Percentiles rank a stretch among this genome's conserved stretches.
phyloP scores from a whole-genome alignment of 2,329 filamentous ascomycete genomes.

The Colletotrichum graminicola region DNA sequence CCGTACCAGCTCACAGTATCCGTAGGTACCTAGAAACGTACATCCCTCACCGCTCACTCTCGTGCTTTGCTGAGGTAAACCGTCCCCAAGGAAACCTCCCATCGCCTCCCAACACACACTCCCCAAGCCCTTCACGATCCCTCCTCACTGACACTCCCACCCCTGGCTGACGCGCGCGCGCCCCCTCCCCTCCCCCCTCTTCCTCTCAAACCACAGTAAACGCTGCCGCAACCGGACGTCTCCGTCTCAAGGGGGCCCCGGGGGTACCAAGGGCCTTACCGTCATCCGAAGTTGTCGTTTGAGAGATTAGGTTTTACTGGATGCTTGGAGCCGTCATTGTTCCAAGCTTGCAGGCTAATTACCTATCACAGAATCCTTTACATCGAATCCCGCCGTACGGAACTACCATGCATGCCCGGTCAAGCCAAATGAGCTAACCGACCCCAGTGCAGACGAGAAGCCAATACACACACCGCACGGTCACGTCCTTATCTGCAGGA shows the following conservation, averaged over 20 bases:
- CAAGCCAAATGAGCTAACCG: slow-evolving; percentile 11
- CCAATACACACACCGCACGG: slow-evolving; percentile 6
- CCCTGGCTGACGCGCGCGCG: background rate
- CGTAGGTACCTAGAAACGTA: no score
- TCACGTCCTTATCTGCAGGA: slow-evolving; percentile 6
- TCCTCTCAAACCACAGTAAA: slow-evolving; percentile 29
- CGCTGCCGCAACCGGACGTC: slow-evolving; percentile 4
- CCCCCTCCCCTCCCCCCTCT: background rate
- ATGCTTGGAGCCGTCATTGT: slow-evolving; percentile 32
- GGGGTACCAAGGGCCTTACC: background rate
- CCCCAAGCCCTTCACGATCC: background rate
- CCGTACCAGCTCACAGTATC: no score
- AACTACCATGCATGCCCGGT: slow-evolving; percentile 7
- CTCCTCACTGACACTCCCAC: background rate
- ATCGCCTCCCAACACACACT: background rate
- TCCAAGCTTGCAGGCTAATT: background rate
- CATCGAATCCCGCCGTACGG: background rate
- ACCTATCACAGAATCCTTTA: background rate
- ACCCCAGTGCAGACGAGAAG: slow-evolving; percentile 15
- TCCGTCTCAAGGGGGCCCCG: background rate
- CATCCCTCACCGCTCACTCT: background rate
- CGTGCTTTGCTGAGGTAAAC: slow-evolving; percentile 1
- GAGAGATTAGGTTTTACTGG: slow-evolving; percentile 33
- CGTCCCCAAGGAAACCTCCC: background rate
- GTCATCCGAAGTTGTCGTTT: slow-evolving; percentile 35